Evolutionary conservation across 2,329 filamentous ascomycete species (phyloP).

Genomic region (Penicillium paneum): DNA sequence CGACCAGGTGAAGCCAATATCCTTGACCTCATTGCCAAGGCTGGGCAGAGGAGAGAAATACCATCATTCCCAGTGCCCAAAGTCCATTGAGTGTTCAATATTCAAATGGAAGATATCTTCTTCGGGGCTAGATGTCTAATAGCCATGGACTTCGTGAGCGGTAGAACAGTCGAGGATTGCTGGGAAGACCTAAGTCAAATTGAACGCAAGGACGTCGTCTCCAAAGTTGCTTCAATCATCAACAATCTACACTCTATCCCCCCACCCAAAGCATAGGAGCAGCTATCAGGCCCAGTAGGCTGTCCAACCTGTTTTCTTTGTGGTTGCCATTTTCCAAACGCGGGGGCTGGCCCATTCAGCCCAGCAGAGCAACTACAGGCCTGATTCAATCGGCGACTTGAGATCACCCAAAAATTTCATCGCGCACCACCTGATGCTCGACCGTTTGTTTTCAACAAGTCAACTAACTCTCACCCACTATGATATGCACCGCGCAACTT

Average conservation of each 20-base stretch:
- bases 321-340: slow-evolving; percentile 14
- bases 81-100: slow-evolving; percentile 13
- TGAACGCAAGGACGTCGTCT: slow-evolving; percentile 13
- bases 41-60: background rate
- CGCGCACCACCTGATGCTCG: slow-evolving; percentile 13
- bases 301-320: slow-evolving; percentile 10
- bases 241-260: slow-evolving; percentile 11
- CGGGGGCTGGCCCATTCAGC: slow-evolving; percentile 15
- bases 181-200: slow-evolving; percentile 12
- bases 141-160: slow-evolving; percentile 14
- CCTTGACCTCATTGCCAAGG: background rate
- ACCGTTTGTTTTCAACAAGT: slow-evolving; percentile 15
- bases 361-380: slow-evolving; percentile 9
- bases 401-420: slow-evolving; percentile 15
- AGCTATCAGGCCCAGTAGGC: slow-evolving; percentile 13
- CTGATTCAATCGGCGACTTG: slow-evolving; percentile 19
- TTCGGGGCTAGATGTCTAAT: slow-evolving; percentile 15
- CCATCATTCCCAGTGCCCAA: slow-evolving; percentile 11
- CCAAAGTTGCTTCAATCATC: slow-evolving; percentile 18
- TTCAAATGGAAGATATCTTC: slow-evolving; percentile 2
- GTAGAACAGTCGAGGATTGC: slow-evolving; percentile 10
- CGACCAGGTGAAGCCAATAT: slow-evolving; percentile 17
- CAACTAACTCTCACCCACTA: slow-evolving; percentile 15
- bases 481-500: slow-evolving; percentile 1
- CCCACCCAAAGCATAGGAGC: slow-evolving; percentile 4